A percentile compares a stretch with the other conserved stretches of the same genome.
phyloP scores from a whole-genome alignment of 2,329 filamentous ascomycete genomes.

The Botrytis tulipae region DNA sequence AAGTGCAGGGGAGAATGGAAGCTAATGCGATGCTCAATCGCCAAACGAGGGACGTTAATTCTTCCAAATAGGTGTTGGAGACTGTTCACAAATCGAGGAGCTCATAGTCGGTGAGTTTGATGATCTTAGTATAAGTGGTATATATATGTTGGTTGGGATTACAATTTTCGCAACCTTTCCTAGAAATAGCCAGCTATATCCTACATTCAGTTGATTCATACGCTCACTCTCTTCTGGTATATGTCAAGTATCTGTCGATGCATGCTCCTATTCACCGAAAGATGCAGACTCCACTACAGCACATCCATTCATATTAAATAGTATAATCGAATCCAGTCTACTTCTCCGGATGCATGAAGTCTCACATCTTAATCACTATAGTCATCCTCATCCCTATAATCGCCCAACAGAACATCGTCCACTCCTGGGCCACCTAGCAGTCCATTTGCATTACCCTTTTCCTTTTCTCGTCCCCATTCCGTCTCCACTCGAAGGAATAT shows the following conservation, averaged over 20 bases:
- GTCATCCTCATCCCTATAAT: slow-evolving; percentile 66
- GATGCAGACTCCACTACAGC: not conserved
- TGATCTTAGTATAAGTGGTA: not conserved
- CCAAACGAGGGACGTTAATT: too few relatives aligned
- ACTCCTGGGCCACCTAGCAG: slow-evolving; percentile 51
- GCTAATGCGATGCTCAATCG: too few relatives aligned
- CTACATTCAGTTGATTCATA: not conserved
- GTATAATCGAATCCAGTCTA: not conserved
- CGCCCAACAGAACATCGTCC: slow-evolving; percentile 73
- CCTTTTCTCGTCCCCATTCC: slow-evolving; percentile 68
- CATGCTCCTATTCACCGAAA: too few relatives aligned
- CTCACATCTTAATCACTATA: slow-evolving; percentile 44
- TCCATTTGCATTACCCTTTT: slow-evolving; percentile 39
- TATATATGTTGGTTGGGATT: not conserved
- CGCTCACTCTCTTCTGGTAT: not conserved
- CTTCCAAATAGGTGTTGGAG: not conserved
- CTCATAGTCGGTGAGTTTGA: not conserved
- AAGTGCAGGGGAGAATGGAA: not conserved
- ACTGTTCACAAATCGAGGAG: not conserved
- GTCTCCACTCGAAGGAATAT: slow-evolving; percentile 94
- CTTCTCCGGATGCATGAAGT: not conserved
- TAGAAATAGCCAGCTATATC: slow-evolving; percentile 4
- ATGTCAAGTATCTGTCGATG: not conserved
- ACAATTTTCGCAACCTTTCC: not conserved
- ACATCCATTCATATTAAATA: not conserved